These are phyloP conservation scores for Collybia sordida DNA, from an alignment of 768 basidiomycete genomes.

Conservation along the genomic window DNA sequence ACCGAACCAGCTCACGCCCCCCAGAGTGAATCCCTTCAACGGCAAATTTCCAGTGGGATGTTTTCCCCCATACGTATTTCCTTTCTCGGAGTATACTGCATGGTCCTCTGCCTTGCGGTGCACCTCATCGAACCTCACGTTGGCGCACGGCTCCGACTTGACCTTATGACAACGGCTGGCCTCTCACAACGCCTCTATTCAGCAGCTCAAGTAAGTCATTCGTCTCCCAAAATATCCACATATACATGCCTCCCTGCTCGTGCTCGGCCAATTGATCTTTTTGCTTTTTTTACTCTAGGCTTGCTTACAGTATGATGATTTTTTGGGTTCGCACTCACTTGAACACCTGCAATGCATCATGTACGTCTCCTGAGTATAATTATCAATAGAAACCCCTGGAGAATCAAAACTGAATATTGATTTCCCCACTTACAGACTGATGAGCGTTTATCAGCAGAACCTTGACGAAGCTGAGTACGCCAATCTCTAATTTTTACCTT, in stretches of 20 bases:
- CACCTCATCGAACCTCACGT: slow-evolving; percentile 20
- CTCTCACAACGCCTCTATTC: slow-evolving; percentile 21
- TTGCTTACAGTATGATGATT: slow-evolving; percentile 22
- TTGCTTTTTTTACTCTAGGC: slow-evolving; percentile 9
- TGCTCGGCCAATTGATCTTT: not conserved
- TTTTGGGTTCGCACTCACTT: slow-evolving; percentile 20
- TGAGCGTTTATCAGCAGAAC: slow-evolving; percentile 27
- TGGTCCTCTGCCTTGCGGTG: slow-evolving; percentile 21
- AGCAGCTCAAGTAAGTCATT: slow-evolving; percentile 19
- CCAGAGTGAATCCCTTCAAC: too few relatives aligned
- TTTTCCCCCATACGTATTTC: not conserved
- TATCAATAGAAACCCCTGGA: not conserved
- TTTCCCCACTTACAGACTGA: slow-evolving; percentile 18
- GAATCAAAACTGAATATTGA: not conserved
- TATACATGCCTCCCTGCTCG: too few relatives aligned
- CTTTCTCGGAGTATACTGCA: slow-evolving; percentile 20
- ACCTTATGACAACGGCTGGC: slow-evolving; percentile 10
- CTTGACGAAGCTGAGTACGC: slow-evolving; percentile 24
- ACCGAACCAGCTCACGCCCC: too few relatives aligned
- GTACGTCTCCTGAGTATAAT: slow-evolving; percentile 7
- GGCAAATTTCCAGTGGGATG: too few relatives aligned
- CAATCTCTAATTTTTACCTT: not conserved
- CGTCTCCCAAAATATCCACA: too few relatives aligned
- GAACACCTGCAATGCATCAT: slow-evolving; percentile 24
- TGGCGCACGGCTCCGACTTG: slow-evolving; percentile 16